phyloP scores from a whole-genome alignment of 345 rosid species.

The Hibiscus trionum region DNA sequence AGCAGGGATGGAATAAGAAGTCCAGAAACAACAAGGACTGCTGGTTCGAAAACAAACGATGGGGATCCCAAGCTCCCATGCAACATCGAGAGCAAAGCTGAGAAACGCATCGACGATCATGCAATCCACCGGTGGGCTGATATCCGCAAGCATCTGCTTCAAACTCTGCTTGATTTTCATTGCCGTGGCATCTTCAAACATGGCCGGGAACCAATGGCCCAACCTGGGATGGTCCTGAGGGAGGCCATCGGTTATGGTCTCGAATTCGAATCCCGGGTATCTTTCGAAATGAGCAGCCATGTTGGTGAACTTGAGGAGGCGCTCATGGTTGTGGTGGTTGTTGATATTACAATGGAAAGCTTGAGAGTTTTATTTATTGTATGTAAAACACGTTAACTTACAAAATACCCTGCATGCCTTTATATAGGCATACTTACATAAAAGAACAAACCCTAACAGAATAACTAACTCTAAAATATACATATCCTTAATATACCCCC shows the following conservation, averaged over 20 bases:
- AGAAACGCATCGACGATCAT: slow-evolving; percentile 33
- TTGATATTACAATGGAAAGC: slow-evolving; percentile 9
- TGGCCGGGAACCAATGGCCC: slow-evolving; percentile 5
- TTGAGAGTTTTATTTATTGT: too few relatives aligned
- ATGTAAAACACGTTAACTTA: too few relatives aligned
- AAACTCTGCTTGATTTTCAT: slow-evolving; percentile 9
- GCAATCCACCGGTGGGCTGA: slow-evolving; percentile 18
- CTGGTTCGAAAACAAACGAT: slow-evolving; percentile 27
- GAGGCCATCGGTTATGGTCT: slow-evolving; percentile 27
- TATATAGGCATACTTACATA: too few relatives aligned
- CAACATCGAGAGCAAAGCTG: slow-evolving; percentile 24
- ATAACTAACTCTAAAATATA: too few relatives aligned
- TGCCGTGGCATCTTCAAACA: slow-evolving; percentile 12
- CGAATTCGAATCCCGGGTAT: slow-evolving; percentile 27
- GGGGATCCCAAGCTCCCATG: slow-evolving; percentile 28
- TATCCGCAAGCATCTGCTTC: slow-evolving; percentile 9
- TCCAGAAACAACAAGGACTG: slow-evolving; percentile 33
- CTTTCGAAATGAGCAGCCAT: slow-evolving; percentile 27
- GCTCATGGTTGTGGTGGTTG: slow-evolving; percentile 26
- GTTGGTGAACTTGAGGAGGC: slow-evolving; percentile 17
- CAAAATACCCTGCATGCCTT: too few relatives aligned
- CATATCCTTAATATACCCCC: too few relatives aligned
- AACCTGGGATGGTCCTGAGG: slow-evolving; percentile 20
- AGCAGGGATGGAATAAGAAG: slow-evolving; percentile 21
- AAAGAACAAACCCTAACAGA: too few relatives aligned